phyloP scores from a whole-genome alignment of 257 asterid species.

The Linaria vulgaris region DNA sequence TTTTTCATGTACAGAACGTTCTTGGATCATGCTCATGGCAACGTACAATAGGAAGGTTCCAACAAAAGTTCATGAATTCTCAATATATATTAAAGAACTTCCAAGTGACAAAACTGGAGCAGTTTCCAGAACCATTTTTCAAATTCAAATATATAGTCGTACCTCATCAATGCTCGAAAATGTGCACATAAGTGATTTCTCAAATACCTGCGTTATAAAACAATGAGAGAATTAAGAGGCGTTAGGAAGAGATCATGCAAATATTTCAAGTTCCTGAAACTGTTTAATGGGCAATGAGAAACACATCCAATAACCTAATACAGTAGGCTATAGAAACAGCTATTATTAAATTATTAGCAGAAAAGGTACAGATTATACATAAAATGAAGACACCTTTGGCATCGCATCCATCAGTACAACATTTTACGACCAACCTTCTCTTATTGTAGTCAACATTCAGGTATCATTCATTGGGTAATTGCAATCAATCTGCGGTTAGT shows the following conservation, averaged over 20 bases:
- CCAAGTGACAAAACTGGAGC: conserved; percentile 15
- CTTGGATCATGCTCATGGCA: background rate
- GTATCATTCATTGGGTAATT: background rate
- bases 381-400: background rate
- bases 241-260: conserved; percentile 10
- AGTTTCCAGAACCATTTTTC: conserved; percentile 10
- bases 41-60: background rate
- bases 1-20: background rate
- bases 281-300: conserved; percentile 17
- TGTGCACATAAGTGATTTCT: conserved; percentile 75
- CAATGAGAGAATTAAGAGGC: conserved; percentile 18
- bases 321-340: background rate
- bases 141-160: conserved; percentile 12
- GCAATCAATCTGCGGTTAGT: background rate
- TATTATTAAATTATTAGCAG: background rate
- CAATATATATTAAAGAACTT: background rate
- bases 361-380: background rate
- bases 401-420: too few relatives aligned
- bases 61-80: background rate
- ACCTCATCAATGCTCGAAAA: conserved; percentile 88
- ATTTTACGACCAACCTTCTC: background rate
- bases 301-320: conserved; percentile 1
- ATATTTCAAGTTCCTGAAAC: background rate
- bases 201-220: conserved; percentile 65
- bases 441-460: background rate